A percentile compares a stretch with the other conserved stretches of the same genome.
phyloP scores from a whole-genome alignment of 257 asterid genomes.

The Solanum dulcamara region DNA sequence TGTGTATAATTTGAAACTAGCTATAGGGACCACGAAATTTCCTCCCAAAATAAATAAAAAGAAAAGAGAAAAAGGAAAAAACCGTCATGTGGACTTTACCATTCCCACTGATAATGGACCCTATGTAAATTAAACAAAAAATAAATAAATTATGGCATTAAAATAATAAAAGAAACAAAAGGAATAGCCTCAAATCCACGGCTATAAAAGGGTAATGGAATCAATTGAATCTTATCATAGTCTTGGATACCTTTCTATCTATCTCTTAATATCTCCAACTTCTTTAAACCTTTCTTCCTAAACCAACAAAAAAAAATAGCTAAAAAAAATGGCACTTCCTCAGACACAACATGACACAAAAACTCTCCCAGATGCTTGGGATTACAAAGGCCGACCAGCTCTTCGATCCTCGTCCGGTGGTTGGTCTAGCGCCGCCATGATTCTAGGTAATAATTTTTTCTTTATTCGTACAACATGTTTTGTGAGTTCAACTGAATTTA shows the following conservation, averaged over 20 bases:
- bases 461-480: neutral
- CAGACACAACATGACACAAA: slow-evolving; percentile 40
- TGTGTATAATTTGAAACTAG: neutral
- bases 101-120: neutral
- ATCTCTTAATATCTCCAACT: neutral
- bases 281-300: neutral
- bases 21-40: neutral
- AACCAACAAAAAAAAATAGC: neutral
- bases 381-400: slow-evolving; percentile 69
- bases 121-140: neutral
- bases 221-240: slow-evolving; percentile 4
- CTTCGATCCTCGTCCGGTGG: slow-evolving; percentile 63
- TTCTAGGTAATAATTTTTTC: slow-evolving; percentile 33
- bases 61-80: neutral
- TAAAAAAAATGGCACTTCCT: slow-evolving; percentile 50
- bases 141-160: neutral
- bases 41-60: neutral
- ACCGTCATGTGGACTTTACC: neutral
- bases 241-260: neutral
- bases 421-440: slow-evolving; percentile 77
- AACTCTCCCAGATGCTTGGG: slow-evolving; percentile 66
- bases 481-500: neutral
- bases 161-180: neutral
- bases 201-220: slow-evolving; percentile 15
- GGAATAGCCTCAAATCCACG: neutral